phyloP scores from a whole-genome alignment of 2,329 filamentous ascomycete genomes.

The Aquanectria penicillioides region DNA sequence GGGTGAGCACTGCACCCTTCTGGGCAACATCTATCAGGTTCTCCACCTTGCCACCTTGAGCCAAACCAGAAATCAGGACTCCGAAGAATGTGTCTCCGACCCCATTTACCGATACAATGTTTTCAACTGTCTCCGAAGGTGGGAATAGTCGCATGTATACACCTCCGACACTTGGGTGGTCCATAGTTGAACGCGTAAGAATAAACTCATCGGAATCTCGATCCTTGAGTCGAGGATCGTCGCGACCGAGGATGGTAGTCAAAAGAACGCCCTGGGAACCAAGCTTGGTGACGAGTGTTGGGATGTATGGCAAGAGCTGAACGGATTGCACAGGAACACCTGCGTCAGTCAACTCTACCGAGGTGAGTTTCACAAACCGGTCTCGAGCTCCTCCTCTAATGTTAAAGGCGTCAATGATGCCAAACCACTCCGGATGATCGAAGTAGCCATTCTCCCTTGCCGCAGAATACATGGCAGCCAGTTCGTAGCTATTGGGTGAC shows the following conservation, averaged over 20 bases:
- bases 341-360: conserved; percentile 73
- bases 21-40: conserved; percentile 83
- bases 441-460: conserved; percentile 76
- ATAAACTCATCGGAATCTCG: conserved; percentile 75
- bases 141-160: conserved; percentile 84
- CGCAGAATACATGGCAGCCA: conserved; percentile 79
- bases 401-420: conserved; percentile 80
- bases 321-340: conserved; percentile 87
- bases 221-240: conserved; percentile 73
- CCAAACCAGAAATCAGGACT: conserved; percentile 81
- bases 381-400: conserved; percentile 76
- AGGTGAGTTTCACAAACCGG: conserved; percentile 75
- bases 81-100: conserved; percentile 94
- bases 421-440: conserved; percentile 79
- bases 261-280: conserved; percentile 80
- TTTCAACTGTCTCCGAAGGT: conserved; percentile 70
- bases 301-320: conserved; percentile 88
- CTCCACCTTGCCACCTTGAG: conserved; percentile 64
- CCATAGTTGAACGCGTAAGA: conserved; percentile 68
- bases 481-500: conserved; percentile 86
- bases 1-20: conserved; percentile 79
- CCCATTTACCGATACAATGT: conserved; percentile 91
- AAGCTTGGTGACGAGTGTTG: conserved; percentile 85
- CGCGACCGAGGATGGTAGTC: conserved; percentile 73
- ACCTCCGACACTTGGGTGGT: conserved; percentile 70